Conservation (phyloP, 176 grass and related monocot genomes). For the Juncus inflexus region DNA sequence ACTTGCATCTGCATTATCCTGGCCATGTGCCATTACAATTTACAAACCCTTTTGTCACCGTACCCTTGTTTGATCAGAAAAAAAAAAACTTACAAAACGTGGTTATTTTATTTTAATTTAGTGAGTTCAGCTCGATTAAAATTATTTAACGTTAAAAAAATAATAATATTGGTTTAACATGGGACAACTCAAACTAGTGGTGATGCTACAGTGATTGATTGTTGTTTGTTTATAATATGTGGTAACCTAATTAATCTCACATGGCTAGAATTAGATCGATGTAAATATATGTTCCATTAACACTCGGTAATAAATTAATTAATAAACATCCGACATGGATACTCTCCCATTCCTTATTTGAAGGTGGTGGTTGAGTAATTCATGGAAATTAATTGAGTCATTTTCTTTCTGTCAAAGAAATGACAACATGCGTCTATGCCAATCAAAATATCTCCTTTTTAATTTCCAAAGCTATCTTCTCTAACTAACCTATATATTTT, state of each 20-base stretch:
- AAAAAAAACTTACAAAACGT: too few species aligned
- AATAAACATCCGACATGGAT: too few species aligned
- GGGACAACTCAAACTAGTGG: not conserved
- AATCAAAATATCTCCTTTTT: conserved; percentile 12
- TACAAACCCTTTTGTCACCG: conserved; percentile 7
- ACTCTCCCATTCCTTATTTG: not conserved
- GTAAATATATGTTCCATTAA: too few species aligned
- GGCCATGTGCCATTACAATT: conserved; percentile 19
- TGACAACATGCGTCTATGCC: not conserved
- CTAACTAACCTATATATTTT: not conserved
- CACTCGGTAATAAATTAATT: too few species aligned
- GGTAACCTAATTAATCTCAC: too few species aligned
- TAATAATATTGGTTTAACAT: not conserved
- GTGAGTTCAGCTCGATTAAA: too few species aligned
- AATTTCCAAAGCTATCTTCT: conserved; percentile 11
- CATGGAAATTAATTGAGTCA: not conserved
- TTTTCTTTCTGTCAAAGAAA: not conserved
- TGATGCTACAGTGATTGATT: not conserved
- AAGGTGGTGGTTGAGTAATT: conserved; percentile 13
- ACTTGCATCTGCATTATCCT: not conserved
- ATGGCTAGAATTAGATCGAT: too few species aligned
- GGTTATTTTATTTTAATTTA: too few species aligned
- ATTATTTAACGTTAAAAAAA: not conserved
- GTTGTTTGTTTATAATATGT: too few species aligned
- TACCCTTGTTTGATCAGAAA: conserved; percentile 4